phyloP scores from a whole-genome alignment of 129 eudicot species.

The Chrysanthemum seticuspe region DNA sequence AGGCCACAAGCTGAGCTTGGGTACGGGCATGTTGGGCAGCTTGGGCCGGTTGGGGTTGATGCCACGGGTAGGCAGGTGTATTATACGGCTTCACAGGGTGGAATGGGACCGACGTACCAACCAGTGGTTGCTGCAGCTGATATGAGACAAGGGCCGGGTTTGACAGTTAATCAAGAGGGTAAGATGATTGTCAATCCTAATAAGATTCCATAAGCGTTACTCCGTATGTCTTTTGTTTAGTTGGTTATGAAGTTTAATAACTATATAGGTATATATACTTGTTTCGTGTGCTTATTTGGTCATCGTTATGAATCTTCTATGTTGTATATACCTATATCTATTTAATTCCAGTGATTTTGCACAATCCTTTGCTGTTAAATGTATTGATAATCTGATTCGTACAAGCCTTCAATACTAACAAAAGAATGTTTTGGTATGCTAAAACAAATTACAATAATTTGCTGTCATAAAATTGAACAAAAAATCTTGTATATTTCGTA shows the following conservation, averaged over 20 bases:
- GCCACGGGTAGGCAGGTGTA: conserved; percentile 47
- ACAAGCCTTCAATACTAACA: no score
- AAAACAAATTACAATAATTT: background rate
- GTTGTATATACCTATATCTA: conserved; percentile 8
- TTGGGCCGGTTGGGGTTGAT: conserved; percentile 31
- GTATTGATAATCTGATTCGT: no score
- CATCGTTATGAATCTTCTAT: background rate
- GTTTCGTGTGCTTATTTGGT: conserved; percentile 6
- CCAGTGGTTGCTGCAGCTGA: conserved; percentile 28
- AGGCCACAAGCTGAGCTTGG: conserved; percentile 36
- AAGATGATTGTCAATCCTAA: conserved; percentile 32
- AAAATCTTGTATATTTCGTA: conserved; percentile 10
- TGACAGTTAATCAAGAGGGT: conserved; percentile 28
- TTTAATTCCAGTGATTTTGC: background rate
- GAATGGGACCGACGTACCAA: conserved; percentile 35
- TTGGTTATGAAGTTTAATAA: conserved; percentile 4
- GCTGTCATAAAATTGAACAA: background rate
- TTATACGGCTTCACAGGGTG: conserved; percentile 34
- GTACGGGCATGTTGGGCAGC: conserved; percentile 32
- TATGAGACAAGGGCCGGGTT: conserved; percentile 28
- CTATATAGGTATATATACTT: conserved; percentile 22
- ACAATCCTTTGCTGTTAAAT: background rate
- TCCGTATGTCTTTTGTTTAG: background rate
- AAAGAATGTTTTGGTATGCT: background rate
- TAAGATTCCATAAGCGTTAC: background rate